Evolutionary conservation across 345 rosid species (phyloP).

Genomic region (Eucalyptus urophylla): DNA sequence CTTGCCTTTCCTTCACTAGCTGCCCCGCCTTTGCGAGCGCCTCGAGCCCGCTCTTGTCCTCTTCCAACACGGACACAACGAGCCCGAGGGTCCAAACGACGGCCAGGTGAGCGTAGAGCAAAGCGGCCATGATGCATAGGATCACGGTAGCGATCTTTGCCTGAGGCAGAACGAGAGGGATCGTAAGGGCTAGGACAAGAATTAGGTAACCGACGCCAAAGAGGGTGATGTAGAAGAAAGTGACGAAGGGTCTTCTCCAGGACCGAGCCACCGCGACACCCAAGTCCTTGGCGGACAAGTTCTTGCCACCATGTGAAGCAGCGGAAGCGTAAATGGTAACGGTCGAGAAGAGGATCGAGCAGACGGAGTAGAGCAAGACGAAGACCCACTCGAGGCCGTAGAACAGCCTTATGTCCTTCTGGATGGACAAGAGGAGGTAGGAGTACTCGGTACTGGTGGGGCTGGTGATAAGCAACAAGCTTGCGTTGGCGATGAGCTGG

Average conservation of each 20-base stretch:
- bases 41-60: constrained; percentile 25
- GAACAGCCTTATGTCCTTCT: constrained; percentile 2
- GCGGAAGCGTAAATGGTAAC: constrained; percentile 28
- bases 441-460: constrained; percentile 9
- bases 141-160: not conserved
- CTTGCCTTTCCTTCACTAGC: constrained; percentile 32
- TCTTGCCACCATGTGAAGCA: constrained; percentile 1
- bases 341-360: constrained; percentile 6
- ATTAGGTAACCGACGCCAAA: constrained; percentile 18
- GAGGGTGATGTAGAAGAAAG: constrained; percentile 14
- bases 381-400: constrained; percentile 3
- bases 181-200: not conserved
- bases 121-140: not conserved
- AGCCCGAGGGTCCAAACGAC: constrained; percentile 35
- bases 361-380: not conserved
- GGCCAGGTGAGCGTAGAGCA: constrained; percentile 18
- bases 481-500: constrained; percentile 1
- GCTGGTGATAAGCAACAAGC: constrained; percentile 1
- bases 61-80: constrained; percentile 44
- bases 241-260: constrained; percentile 25
- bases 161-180: not conserved
- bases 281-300: constrained; percentile 6
- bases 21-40: constrained; percentile 47
- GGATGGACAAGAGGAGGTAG: constrained; percentile 3
- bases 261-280: constrained; percentile 4